Base-by-base conservation (phyloP, 805 yeast genomes). In the Yamadazyma kitorensis region DNA sequence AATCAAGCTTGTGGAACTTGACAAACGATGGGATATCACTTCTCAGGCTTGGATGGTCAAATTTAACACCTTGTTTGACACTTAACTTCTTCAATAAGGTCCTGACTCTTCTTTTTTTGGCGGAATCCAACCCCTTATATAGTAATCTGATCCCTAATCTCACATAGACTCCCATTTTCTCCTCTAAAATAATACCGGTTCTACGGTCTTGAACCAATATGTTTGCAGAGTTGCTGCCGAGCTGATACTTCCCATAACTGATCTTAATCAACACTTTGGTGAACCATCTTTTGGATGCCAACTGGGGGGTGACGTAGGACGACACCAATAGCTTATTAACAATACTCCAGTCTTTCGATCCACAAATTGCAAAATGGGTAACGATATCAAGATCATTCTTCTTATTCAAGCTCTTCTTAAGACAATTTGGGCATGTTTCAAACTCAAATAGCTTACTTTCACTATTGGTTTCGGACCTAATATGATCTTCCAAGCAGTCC, bases 171-270 rank as follows among this genome's bases (percentile, higher is more conserved):
- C 89, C 81, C 85, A 93, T 91, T 49, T 87, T 87, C 50, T 91
- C 98, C 54, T 91, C 98, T 51, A 84, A 59, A n/a, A 91, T 78
- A 29, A 86, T 73, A 0, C 98, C 98, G 0, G 96, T 82, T 12
- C 74, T 68, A 41, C 98, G 70, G 55, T 93, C 97, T 56, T 93
- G 98, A 2, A 91, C 97, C 31, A 93, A 65, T 19, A 93, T 91
- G 52, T 91, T 91, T 7, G 97, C 98, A 30, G 94, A 87, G 52
- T 91, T 86, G 16, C 82, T 80, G 25, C 68, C 54, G 23, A 91
- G 60, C 31, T 80, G 78, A 54, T 88, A 83, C 48, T 83, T 83
- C 0, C 98, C 98, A 52, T 86, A 88, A 0, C 93, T 86, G 29
- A 93, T 63, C 51, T 87, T 89, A 31, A 88, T 82, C 37, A 89